Base-by-base conservation (phyloP, 164 flowering plant species). In the Chimonanthus praecox region DNA sequence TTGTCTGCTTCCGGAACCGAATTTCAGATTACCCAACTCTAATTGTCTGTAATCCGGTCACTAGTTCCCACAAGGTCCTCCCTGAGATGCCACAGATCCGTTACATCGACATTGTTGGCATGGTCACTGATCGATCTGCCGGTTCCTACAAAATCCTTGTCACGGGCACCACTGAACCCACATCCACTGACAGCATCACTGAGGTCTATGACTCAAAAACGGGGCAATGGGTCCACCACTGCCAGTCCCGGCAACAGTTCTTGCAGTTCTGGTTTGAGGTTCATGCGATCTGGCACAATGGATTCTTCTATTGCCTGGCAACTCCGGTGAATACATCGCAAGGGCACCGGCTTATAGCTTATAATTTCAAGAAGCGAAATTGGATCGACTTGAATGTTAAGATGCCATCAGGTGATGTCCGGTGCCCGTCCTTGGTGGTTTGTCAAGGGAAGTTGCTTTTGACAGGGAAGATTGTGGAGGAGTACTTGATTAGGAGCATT, bases 391-490 rank as follows among this genome's bases (percentile, higher is more conserved):
- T 80, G 75, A 77, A 76, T 80, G 79, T 80, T 15, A 74, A 58
- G 50, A 76, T 80, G 82, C 77, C 77, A 2, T 43, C 74, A 0
- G 72, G 75, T 0, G 79, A 80, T 62, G 10, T 80, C 2, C 62
- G 79, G 62, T 76, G 79, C 72, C 76, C 72, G 71, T 76, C 82
- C 43, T 69, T 80, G 72, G 74, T 80, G 4, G 49, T 80, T 5
- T 80, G 82, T 77, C 58, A 49, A 49, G 82, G 71, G 16, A 80
- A 68, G 72, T 64, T 80, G 64, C 33, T 76, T 20, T 68, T 80
- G 75, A 71, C 77, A 3, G 82, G 82, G 64, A 80, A 80, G 75
- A 76, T 80, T 76, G 79, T 76, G 74, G 77, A 73, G 71, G 82
- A 80, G 71, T 76, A 76, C 72, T 49, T 76, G 73, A 76, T 74